A percentile compares a stretch with the other conserved stretches of the same genome.
These are phyloP conservation scores for Clarireedia homoeocarpa DNA, from an alignment of 2,329 filamentous ascomycete species.

Conservation along the genomic window DNA sequence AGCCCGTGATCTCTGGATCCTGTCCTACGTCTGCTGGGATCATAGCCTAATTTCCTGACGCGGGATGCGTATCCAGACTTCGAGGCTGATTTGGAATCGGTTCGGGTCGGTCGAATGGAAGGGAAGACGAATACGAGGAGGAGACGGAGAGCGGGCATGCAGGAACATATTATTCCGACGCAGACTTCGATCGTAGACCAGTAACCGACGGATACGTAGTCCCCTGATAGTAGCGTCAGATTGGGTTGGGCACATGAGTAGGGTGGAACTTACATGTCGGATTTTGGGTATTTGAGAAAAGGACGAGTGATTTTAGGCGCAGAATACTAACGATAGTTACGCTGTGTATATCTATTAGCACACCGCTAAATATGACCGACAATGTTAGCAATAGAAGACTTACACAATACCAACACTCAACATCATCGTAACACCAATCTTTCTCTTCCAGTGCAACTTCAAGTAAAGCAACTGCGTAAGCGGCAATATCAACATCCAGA, in stretches of 20 bases:
- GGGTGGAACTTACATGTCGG: not conserved
- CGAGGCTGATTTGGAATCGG: not conserved
- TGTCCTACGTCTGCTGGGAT: not conserved
- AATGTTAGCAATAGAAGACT: not conserved
- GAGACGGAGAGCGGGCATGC: constrained; percentile 14
- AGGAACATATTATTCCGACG: constrained; percentile 18
- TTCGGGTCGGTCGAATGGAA: not conserved
- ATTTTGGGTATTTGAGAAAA: constrained; percentile 4
- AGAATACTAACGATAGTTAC: constrained; percentile 1
- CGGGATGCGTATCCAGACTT: not conserved
- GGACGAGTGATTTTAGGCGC: not conserved
- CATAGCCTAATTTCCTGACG: not conserved
- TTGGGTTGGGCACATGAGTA: not conserved
- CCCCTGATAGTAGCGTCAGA: constrained; percentile 1
- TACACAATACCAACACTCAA: constrained; percentile 40
- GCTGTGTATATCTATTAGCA: not conserved
- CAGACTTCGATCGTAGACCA: constrained; percentile 20
- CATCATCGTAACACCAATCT: constrained; percentile 40
- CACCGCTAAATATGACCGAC: not conserved
- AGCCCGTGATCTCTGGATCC: not conserved
- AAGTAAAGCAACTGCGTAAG: constrained; percentile 37
- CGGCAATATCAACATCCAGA: constrained; percentile 44
- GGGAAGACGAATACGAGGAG: not conserved
- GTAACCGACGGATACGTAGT: constrained; percentile 15
- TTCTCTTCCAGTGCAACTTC: constrained; percentile 39